A percentile compares a stretch with the other conserved stretches of the same genome.
These are phyloP conservation scores for Lasiodiplodia theobromae DNA, from an alignment of 2,329 filamentous ascomycete genomes.

Conservation along the genomic window DNA sequence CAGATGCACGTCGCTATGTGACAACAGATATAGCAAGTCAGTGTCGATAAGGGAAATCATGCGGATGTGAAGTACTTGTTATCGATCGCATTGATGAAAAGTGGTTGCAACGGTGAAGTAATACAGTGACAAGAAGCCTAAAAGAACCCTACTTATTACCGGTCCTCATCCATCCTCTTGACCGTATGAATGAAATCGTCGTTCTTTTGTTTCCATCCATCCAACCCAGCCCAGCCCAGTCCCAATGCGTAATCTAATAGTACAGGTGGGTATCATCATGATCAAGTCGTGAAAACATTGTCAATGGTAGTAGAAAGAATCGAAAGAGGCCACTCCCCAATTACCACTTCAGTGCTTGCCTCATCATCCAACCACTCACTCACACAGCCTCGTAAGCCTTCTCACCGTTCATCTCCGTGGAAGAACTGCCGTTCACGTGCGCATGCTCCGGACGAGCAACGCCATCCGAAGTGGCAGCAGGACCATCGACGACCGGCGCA, in stretches of 20 bases:
- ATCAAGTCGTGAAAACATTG: background rate
- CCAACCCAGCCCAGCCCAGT: background rate
- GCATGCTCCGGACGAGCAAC: background rate
- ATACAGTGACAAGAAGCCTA: too few species aligned
- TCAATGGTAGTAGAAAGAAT: background rate
- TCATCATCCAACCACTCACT: background rate
- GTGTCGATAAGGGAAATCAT: too few species aligned
- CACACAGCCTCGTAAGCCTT: background rate
- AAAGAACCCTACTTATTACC: too few species aligned
- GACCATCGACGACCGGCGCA: background rate
- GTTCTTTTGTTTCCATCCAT: too few species aligned
- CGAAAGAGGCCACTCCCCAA: background rate
- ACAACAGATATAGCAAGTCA: too few species aligned
- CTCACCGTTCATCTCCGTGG: background rate
- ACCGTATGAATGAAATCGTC: too few species aligned
- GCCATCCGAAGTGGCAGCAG: background rate
- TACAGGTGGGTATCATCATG: conserved; percentile 9
- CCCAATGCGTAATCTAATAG: background rate
- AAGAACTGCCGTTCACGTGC: background rate
- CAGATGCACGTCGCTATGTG: too few species aligned
- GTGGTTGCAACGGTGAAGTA: too few species aligned
- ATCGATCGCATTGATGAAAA: too few species aligned
- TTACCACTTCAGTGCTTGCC: too few species aligned
- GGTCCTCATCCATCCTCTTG: too few species aligned
- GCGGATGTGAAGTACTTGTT: too few species aligned